Evolutionary conservation across 169 alveolate species (phyloP), one percentile per base, ranked within the genome.

Genomic region (Eimeria sp.): DNA sequence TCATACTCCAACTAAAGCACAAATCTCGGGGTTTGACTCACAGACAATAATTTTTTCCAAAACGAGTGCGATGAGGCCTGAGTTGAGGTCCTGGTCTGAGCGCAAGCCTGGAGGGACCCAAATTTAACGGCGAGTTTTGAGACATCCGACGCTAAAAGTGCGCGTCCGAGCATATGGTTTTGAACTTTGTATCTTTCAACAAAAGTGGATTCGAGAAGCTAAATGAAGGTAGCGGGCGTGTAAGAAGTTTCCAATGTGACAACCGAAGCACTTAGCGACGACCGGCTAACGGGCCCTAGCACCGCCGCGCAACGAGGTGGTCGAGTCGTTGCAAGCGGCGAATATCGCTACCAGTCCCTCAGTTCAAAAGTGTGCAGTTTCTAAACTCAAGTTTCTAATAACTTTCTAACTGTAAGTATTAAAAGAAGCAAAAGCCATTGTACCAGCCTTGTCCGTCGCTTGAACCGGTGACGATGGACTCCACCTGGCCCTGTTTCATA

Each of bases 241-340:
- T 37, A 14, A 72, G 82, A 72, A 37, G 54, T 72, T 72, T 40
- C 14, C 56, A 37, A 1, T 72, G 82, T 18, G 33, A 33, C 82
- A 33, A 72, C 40, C 82, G 82, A 54, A 71, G 27, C 25, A 25
- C 52, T 30, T 10, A 33, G 49, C 52, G 52, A 71, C 78, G 20
- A 33, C 25, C 78, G n/a, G 52, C 27, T 71, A 52, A n/a, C 78
- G 78, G 78, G 78, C 25, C 78, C 78, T 71, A 71, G 78, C 78
- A 71, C 78, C 78, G 25, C 78, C 13, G 3, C 78, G 52, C 78
- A n/a, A 9, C 27, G 52, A 25, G 52, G 25, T 33, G 27, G 8
- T 33, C 52, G 27, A 14, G 33, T 9, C 1, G 25, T 71, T 27
- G 25, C 4, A 27, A 25, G 40, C 13, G 78, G 78, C 52, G 33